Evolutionary conservation across 2,329 filamentous ascomycete species (phyloP), one percentile per base, ranked within the genome.

Genomic region (Epichloe gansuensis): DNA sequence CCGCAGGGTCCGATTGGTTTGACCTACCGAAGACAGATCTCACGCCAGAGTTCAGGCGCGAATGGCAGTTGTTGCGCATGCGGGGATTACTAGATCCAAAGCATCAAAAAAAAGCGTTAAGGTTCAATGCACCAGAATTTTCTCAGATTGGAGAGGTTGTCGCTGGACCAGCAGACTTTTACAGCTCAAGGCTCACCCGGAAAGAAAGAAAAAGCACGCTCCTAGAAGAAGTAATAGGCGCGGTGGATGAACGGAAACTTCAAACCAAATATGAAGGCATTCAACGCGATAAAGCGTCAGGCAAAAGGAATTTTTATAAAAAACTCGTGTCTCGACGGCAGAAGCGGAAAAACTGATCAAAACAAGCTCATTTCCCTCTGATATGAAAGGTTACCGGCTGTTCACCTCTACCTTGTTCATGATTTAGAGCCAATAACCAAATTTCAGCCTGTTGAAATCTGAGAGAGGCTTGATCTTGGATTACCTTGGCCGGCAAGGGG

Each of bases 301-400:
- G 93, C 50, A 94, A 89, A 73, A 96, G 91, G 70, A 82, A 79
- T 0, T 85, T 87, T 61, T 97, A 96, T 74, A 91, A 91, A 64
- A 84, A 83, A 52, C 68, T 95, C 58, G 80, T 86, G 63, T 65
- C 70, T 23, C 60, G 65, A 44, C 60, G 68, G 47, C 64, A 66
- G 25, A 67, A 63, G 52, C 51, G 53, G 46, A 54, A 57, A 23
- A 53, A 56, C 21, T 58, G 49, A 62, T 49, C 56, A 52, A 49
- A 25, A 25, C 41, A 11, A 31, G 31, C 41, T 41, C 35, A 41
- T 9, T 5, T 43, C 23, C 21, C 4, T 43, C 8, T 43, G 5
- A 23, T 7, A 4, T 27, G 8, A 21, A 12, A 43, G 23, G 41
- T 6, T 21, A 43, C 17, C 8, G 8, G 9, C 12, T 25, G 5